phyloP scores from a whole-genome alignment of 2,329 filamentous ascomycete genomes.

The Stachybotrys chlorohalonatus region DNA sequence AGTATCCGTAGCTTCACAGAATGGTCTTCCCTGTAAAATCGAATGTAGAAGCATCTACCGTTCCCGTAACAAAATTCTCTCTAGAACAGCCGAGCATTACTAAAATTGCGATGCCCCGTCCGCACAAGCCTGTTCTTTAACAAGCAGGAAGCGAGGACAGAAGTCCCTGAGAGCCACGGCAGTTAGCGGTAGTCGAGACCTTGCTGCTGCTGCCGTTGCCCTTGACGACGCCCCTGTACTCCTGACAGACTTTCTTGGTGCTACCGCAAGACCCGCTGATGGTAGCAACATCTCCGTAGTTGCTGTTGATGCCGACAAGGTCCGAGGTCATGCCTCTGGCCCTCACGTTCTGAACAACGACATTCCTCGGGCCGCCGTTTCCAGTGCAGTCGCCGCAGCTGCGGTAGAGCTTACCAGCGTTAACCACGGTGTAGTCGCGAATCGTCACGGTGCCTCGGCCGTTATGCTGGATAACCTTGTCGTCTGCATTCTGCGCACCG shows the following conservation, averaged over 20 bases:
- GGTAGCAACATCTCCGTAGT: not conserved
- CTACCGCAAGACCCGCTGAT: constrained; percentile 8
- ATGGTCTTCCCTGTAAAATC: too few relatives aligned
- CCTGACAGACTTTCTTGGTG: not conserved
- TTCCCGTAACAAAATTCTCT: too few relatives aligned
- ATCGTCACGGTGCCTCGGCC: constrained; percentile 19
- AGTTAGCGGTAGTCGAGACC: constrained; percentile 1
- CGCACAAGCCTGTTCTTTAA: not conserved
- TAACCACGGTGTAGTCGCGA: constrained; percentile 22
- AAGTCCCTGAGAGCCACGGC: constrained; percentile 1
- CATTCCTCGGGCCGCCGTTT: not conserved
- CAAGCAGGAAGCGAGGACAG: constrained; percentile 1
- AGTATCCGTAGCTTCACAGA: too few relatives aligned
- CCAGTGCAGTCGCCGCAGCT: not conserved
- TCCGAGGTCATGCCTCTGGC: not conserved
- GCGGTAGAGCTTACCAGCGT: constrained; percentile 18
- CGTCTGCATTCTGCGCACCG: constrained; percentile 20
- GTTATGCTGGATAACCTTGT: constrained; percentile 25
- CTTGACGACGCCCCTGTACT: constrained; percentile 2
- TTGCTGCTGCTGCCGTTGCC: not conserved
- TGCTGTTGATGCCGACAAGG: not conserved
- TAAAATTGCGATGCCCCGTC: not conserved
- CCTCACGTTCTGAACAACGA: not conserved
- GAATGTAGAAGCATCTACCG: too few relatives aligned
- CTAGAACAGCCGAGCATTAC: not conserved